Conservation (phyloP, 2,329 filamentous ascomycete genomes). For the Tolypocladium tropicale region DNA sequence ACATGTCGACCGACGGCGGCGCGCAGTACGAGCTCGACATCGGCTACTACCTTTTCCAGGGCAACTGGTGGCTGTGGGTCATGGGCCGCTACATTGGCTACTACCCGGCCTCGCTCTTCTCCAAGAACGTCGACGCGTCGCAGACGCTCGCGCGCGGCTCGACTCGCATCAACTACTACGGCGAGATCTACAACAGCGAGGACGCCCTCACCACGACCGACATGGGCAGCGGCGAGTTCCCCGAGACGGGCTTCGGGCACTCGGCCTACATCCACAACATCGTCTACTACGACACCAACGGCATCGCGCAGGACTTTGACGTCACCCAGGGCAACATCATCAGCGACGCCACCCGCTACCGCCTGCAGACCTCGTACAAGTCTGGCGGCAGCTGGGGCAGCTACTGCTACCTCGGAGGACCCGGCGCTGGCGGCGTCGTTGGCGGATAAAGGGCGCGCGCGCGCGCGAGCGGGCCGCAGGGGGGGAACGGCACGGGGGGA, state of each 20-base stretch:
- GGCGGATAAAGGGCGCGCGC: slow-evolving; percentile 5
- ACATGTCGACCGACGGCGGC: slow-evolving; percentile 7
- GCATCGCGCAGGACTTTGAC: slow-evolving; percentile 3
- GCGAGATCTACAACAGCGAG: slow-evolving; percentile 11
- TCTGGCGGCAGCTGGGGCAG: slow-evolving; percentile 9
- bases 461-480: no score
- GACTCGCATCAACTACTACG: slow-evolving; percentile 8
- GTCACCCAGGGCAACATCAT: slow-evolving; percentile 1
- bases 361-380: slow-evolving; percentile 5
- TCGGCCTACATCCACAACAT: slow-evolving; percentile 10
- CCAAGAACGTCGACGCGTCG: neutral
- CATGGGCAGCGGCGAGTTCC: slow-evolving; percentile 13
- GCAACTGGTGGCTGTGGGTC: slow-evolving; percentile 11
- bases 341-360: slow-evolving; percentile 7
- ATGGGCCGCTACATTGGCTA: slow-evolving; percentile 9
- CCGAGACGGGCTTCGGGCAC: slow-evolving; percentile 7
- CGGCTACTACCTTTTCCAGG: slow-evolving; percentile 4
- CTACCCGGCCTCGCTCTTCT: slow-evolving; percentile 10
- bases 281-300: slow-evolving; percentile 5
- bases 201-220: slow-evolving; percentile 8
- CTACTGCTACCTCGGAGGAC: slow-evolving; percentile 9
- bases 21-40: slow-evolving; percentile 7
- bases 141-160: slow-evolving; percentile 7
- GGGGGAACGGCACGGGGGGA: no score
- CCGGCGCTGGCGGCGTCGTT: slow-evolving; percentile 10